Evolutionary conservation across 2,329 filamentous ascomycete species (phyloP), one percentile per base, ranked within the genome.

Genomic region (Fusarium cicatricum): DNA sequence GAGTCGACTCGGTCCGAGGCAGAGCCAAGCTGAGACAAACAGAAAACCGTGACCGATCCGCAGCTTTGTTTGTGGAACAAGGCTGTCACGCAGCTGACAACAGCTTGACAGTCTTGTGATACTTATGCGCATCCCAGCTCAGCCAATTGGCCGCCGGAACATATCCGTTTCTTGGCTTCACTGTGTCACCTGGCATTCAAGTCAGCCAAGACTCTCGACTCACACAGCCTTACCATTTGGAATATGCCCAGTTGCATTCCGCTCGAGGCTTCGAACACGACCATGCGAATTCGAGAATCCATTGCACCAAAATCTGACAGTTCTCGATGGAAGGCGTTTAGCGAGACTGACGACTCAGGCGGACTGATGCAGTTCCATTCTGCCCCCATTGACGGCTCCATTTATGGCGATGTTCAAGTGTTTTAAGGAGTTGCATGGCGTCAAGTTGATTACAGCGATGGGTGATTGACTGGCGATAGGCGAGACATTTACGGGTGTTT

Each of bases 401-500:
- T 15, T 11, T 32, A 60, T 39, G 29, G 45, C 26, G 60, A 49
- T 45, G 46, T 55, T 46, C 41, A 58, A 55, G 38, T 42, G 29
- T 38, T 51, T 58, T 47, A 46, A 55, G 11, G 34, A 41, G 64
- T 64, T 65, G 60, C 61, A 63, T 58, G 61, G 58, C 53, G 61
- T 67, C 55, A 66, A 58, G 57, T 64, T 65, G 58, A 71, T 74
- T 71, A 74, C 72, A 71, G 66, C 65, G 64, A 52, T 68, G 46
- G 56, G 59, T 29, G 60, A 65, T 59, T 58, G 61, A 54, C 62
- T 72, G 65, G 66, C 59, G 64, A 59, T 54, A 50, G 58, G 66
- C 66, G 68, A 66, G 62, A 70, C 61, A 66, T 68, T 74, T 73
- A 74, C 70, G 67, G 59, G 66, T 58, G 65, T 62, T 55, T 72